phyloP scores from a whole-genome alignment of 2,329 filamentous ascomycete species.

The Trichothecium roseum region DNA sequence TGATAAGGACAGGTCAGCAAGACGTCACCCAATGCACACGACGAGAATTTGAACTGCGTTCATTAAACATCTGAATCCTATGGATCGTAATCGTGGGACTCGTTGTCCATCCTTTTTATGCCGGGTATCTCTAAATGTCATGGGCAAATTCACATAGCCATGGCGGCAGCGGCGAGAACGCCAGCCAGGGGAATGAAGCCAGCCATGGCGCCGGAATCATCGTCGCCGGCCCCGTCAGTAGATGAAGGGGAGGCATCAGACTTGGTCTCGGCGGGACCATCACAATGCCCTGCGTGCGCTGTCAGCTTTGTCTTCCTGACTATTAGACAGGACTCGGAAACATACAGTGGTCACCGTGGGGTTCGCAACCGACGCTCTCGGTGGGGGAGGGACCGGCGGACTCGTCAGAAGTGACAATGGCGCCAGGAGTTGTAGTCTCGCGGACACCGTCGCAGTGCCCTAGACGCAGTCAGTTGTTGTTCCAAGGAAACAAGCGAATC shows the following conservation, averaged over 20 bases:
- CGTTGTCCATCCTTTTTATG: too few relatives aligned
- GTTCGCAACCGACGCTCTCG: conserved; percentile 19
- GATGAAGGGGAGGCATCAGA: conserved; percentile 2
- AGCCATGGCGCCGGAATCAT: not conserved
- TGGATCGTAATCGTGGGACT: too few relatives aligned
- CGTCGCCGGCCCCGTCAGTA: conserved; percentile 1
- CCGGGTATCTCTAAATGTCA: too few relatives aligned
- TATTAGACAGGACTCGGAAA: not conserved
- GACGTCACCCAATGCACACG: too few relatives aligned
- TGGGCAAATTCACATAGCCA: conserved; percentile 1
- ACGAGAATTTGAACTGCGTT: too few relatives aligned
- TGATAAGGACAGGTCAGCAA: too few relatives aligned
- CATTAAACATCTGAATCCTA: too few relatives aligned
- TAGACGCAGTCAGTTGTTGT: not conserved
- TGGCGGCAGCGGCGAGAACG: conserved; percentile 2
- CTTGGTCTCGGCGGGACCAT: conserved; percentile 6
- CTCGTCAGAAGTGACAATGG: not conserved
- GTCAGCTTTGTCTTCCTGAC: too few relatives aligned
- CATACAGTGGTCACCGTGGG: conserved; percentile 26
- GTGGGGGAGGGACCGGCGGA: conserved; percentile 15
- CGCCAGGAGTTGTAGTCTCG: not conserved
- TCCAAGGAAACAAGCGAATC: not conserved
- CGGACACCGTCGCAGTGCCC: not conserved
- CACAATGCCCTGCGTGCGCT: conserved; percentile 14
- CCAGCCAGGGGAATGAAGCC: conserved; percentile 3